A percentile compares a stretch with the other conserved stretches of the same genome.
Evolutionary conservation across 148 eudicot species (phyloP).

Genomic region (Camellia japonica): DNA sequence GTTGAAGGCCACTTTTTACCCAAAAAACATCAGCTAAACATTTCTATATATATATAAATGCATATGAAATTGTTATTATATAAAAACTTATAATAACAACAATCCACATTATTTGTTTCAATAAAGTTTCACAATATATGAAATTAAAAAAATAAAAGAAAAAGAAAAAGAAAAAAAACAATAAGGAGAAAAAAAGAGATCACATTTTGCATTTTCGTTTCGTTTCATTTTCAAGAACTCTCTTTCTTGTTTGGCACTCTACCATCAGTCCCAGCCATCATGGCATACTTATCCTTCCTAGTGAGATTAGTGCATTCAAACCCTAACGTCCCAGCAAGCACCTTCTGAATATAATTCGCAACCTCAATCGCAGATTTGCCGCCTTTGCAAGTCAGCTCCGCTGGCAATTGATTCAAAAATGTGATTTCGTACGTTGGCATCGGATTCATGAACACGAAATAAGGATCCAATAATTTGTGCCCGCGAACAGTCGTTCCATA

Average conservation of each 20-base stretch:
- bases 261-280: conserved; percentile 62
- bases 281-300: conserved; percentile 55
- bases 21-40: too few species aligned
- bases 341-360: conserved; percentile 61
- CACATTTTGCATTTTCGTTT: neutral
- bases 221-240: conserved; percentile 1
- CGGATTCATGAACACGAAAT: conserved; percentile 66
- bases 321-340: conserved; percentile 45
- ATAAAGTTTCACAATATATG: neutral
- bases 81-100: too few species aligned
- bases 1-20: too few species aligned
- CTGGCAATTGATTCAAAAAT: conserved; percentile 50
- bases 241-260: conserved; percentile 28
- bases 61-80: too few species aligned
- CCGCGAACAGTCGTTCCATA: conserved; percentile 55
- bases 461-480: conserved; percentile 47
- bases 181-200: too few species aligned
- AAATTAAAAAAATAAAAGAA: neutral
- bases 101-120: too few species aligned
- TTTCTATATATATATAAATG: too few species aligned
- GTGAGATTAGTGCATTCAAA: conserved; percentile 61
- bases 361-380: conserved; percentile 56
- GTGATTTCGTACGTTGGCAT: conserved; percentile 63
- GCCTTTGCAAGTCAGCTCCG: conserved; percentile 49
- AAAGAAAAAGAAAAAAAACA: neutral